Percentiles rank a stretch among this genome's conserved stretches.
Conservation (phyloP, 441 rosid species). For the Croton laevigatus region DNA sequence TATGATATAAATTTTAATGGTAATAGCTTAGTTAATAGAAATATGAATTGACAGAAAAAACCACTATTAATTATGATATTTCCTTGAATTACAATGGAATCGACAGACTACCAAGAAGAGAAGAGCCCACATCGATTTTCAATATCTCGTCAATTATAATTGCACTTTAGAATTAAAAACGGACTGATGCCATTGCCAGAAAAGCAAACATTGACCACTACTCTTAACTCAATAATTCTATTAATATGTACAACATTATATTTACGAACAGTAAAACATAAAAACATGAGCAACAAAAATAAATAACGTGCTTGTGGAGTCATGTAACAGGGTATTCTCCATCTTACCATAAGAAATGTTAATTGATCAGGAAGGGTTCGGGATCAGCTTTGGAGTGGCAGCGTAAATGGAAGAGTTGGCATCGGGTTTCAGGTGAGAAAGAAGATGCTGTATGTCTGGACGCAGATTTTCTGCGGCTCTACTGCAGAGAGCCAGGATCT, state of each 20-base stretch:
- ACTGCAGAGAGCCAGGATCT: slow-evolving; percentile 63
- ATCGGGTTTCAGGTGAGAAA: slow-evolving; percentile 81
- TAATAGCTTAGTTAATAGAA: too few species aligned
- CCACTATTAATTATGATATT: too few species aligned
- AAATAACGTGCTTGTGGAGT: not conserved
- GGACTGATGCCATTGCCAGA: too few species aligned
- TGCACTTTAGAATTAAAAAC: too few species aligned
- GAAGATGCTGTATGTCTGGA: slow-evolving; percentile 85
- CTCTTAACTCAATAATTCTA: not conserved
- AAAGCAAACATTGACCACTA: not conserved
- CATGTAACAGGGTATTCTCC: not conserved
- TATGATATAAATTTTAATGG: too few species aligned
- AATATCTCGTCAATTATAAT: too few species aligned
- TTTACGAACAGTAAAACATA: not conserved
- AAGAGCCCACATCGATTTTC: too few species aligned
- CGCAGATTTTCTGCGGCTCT: slow-evolving; percentile 69
- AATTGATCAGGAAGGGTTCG: slow-evolving; percentile 35
- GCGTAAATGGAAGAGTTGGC: slow-evolving; percentile 72
- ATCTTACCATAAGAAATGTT: not conserved
- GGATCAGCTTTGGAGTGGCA: slow-evolving; percentile 74
- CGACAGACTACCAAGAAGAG: too few species aligned
- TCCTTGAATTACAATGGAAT: too few species aligned
- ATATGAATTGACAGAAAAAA: too few species aligned
- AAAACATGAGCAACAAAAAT: not conserved
- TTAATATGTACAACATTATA: not conserved